Base-by-base conservation (phyloP, 257 asterid genomes). In the Solanum pennellii region DNA sequence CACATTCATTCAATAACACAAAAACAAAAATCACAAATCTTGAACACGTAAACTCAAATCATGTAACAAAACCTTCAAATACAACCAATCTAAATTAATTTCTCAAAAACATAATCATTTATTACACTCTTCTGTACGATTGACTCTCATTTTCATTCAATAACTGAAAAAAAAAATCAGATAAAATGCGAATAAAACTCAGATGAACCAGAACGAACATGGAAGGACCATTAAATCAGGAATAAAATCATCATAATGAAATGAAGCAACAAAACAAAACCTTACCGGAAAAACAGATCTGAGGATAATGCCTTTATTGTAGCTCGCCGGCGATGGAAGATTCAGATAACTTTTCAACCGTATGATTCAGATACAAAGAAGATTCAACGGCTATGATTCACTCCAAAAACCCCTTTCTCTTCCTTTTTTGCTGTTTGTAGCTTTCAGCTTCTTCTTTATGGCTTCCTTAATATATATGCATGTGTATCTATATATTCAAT, bases 261-360 rank as follows among this genome's bases (percentile, higher is more conserved):
- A 71, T 16, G 52, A 79, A 65, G 7, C 2, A 8, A 82, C 82
- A 89, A 37, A 84, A 72, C 16, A 42, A 84, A 71, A n/a, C 92
- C 96, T 92, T 91, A 96, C 98, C 95, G 39, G 93, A 90, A 86
- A 85, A 87, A 89, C 95, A 93, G 98, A 94, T 95, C 98, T 93
- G 89, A 89, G 56, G 71, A 91, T 92, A 86, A 47, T 86, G 85
- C 85, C 27, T 71, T 75, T 76, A 3, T 86, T 82, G 59, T 65
- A 75, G 52, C 56, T 68, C 87, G 84, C 82, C 84, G 89, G 72
- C 82, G 89, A 85, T 86, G 29, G 87, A 44, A 44, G 62, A 77
- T 15, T 45, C 41, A 25, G 49, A 79, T 77, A 23, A 44, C 85
- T 16, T 49, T 16, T 80, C 33, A 18, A 29, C 68, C 68, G 44